Evolutionary conservation across 2,329 filamentous ascomycete genomes (phyloP), one percentile per base, ranked within the genome.

Genomic region (Calonectria hawksworthii): DNA sequence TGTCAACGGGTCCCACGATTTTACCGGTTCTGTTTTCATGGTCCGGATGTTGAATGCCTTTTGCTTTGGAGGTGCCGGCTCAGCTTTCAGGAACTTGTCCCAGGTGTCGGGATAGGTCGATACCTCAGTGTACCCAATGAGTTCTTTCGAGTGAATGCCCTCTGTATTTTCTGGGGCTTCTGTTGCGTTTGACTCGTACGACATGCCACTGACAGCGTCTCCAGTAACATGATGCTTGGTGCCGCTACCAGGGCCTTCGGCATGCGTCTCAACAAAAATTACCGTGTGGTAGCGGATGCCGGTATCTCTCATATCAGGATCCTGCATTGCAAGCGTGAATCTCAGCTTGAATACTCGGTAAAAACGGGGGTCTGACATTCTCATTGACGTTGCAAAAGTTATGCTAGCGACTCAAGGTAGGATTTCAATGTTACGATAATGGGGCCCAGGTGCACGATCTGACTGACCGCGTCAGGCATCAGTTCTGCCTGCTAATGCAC

Each of bases 1-100:
- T 21, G 38, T 52, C 44, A 72, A 59, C 4, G 69, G 69, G 18
- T 38, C 34, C 69, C 59, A 72, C 8, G 18, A 38, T 23, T 72
- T 72, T 18, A 75, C 41, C 3, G 69, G 69, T 21, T 75, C 73
- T 4, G 69, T 75, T 54, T 51, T 68, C 69, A 70, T 74, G 11
- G 72, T 71, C 36, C 16, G 38, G 6, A 63, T 44, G n/a, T 71
- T 71, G 38, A 74, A 71, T 2, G 72, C 72, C 32, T 74, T 71
- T 18, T 74, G 72, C 26, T 71, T 70, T 30, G 72, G 68, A 2
- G 67, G 67, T 9, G 72, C 44, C 2, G 36, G 59, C n/a, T 65
- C 18, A 3, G n/a, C 26, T n/a, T 54, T 21, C 21, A 66, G 59
- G 7, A 59, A 21, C 6, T n/a, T 18, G 30, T 63, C 23, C 68